Evolutionary conservation across 2,329 filamentous ascomycete genomes (phyloP).

Genomic region (Pestalotiopsis sp.): DNA sequence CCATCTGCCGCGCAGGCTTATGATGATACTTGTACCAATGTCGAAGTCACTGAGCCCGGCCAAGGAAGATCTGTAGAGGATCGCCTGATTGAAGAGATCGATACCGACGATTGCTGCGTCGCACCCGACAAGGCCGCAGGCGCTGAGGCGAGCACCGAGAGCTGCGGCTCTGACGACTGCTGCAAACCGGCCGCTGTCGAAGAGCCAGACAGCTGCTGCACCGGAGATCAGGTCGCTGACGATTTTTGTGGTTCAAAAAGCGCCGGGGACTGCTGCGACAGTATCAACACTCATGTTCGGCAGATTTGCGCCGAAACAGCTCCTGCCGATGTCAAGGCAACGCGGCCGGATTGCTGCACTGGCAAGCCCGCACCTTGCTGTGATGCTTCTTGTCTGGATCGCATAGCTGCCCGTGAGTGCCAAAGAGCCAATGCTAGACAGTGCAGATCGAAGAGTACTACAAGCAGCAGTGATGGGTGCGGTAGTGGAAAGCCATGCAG

Average conservation of each 20-base stretch:
- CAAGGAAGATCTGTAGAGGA: too few species aligned
- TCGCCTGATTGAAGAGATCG: too few species aligned
- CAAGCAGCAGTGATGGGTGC: not conserved
- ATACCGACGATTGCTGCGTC: too few species aligned
- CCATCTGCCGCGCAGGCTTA: too few species aligned
- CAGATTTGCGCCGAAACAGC: not conserved
- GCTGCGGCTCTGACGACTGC: not conserved
- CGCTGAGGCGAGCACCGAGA: too few species aligned
- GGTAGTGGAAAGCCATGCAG: slow-evolving; percentile 30
- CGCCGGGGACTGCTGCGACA: not conserved
- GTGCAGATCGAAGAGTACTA: not conserved
- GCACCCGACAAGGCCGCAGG: too few species aligned
- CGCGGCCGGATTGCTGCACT: not conserved
- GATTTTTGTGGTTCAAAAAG: not conserved
- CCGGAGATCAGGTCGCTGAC: not conserved
- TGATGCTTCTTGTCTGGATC: not conserved
- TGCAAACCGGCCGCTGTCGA: not conserved
- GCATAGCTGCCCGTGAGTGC: not conserved
- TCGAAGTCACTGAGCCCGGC: too few species aligned
- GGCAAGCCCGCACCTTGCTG: not conserved
- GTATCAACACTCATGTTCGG: not conserved
- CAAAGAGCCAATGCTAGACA: not conserved
- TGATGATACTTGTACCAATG: too few species aligned
- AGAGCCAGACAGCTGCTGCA: not conserved
- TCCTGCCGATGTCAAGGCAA: not conserved